Percentiles rank a stretch among this genome's conserved stretches.
Evolutionary conservation across 2,329 filamentous ascomycete species (phyloP).

Genomic region (Neocucurbitaria cava): DNA sequence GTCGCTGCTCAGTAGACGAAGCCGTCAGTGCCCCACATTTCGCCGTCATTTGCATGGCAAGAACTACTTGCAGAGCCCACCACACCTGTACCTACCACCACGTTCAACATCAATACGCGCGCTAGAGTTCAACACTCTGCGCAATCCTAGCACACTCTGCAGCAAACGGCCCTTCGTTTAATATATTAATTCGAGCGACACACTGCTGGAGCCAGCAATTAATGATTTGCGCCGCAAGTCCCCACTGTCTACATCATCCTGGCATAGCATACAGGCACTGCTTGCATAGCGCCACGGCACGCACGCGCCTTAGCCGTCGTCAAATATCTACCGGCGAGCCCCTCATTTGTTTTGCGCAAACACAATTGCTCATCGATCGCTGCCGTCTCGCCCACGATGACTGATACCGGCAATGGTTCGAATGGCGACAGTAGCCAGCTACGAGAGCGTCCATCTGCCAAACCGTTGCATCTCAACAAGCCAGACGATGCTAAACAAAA

Average conservation of each 20-base stretch:
- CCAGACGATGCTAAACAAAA: constrained; percentile 53
- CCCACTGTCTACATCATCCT: constrained; percentile 22
- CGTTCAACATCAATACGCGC: constrained; percentile 32
- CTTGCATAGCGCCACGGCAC: constrained; percentile 37
- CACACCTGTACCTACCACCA: constrained; percentile 12
- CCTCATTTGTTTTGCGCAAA: constrained; percentile 20
- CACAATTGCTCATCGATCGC: constrained; percentile 23
- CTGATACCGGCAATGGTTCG: constrained; percentile 25
- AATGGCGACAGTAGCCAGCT: constrained; percentile 38
- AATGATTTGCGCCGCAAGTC: not conserved
- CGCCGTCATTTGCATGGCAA: constrained; percentile 4
- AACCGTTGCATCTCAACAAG: constrained; percentile 37
- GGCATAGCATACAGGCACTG: constrained; percentile 20
- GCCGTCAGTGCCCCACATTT: constrained; percentile 11
- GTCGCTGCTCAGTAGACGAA: constrained; percentile 8
- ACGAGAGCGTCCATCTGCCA: constrained; percentile 38
- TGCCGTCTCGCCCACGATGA: constrained; percentile 30
- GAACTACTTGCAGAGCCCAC: constrained; percentile 1
- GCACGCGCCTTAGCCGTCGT: constrained; percentile 27
- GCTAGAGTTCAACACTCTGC: constrained; percentile 48
- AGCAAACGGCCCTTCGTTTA: not conserved
- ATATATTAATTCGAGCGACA: not conserved
- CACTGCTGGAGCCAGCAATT: not conserved
- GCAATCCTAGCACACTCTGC: constrained; percentile 7
- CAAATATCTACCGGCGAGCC: constrained; percentile 26